These are phyloP conservation scores for Mrakia gelida DNA, from an alignment of 768 basidiomycete genomes.

Conservation along the genomic window DNA sequence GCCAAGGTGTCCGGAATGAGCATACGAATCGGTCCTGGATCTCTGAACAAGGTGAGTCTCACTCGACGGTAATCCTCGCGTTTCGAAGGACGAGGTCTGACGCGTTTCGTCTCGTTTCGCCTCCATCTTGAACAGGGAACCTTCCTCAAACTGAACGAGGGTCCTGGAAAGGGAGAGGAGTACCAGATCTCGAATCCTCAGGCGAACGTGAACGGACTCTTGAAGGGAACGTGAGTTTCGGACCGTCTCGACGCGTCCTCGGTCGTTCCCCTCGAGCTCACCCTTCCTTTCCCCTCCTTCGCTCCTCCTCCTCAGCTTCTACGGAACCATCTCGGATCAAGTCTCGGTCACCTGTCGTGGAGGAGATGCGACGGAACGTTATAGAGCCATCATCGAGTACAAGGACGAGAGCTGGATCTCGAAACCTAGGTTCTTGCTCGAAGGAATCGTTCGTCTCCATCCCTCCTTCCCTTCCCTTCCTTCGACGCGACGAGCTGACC, in stretches of 20 bases:
- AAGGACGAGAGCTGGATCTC: conserved; percentile 98
- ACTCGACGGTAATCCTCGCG: too few relatives aligned
- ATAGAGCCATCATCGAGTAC: conserved; percentile 83
- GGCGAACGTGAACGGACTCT: conserved; percentile 83
- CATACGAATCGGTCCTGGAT: conserved; percentile 74
- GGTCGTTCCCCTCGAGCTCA: not conserved
- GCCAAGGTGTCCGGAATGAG: conserved; percentile 87
- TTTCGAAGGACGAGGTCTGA: not conserved
- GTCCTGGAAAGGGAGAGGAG: conserved; percentile 65
- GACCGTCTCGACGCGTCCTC: not conserved
- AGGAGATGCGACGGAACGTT: conserved; percentile 55
- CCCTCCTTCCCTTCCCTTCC: not conserved
- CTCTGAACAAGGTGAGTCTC: conserved; percentile 58
- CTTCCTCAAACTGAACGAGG: conserved; percentile 70
- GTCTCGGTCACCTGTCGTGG: conserved; percentile 77
- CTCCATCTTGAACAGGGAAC: too few relatives aligned
- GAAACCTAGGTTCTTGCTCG: conserved; percentile 72
- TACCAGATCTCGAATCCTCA: conserved; percentile 84
- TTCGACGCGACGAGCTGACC: not conserved
- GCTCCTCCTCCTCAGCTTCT: conserved; percentile 57
- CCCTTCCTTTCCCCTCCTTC: not conserved
- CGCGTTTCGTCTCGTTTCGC: not conserved
- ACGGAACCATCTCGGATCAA: conserved; percentile 76
- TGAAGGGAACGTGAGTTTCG: conserved; percentile 58
- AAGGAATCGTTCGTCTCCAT: conserved; percentile 63